Base-by-base conservation (phyloP, 208 protist species). In the Acanthamoeba culbertsoni region DNA sequence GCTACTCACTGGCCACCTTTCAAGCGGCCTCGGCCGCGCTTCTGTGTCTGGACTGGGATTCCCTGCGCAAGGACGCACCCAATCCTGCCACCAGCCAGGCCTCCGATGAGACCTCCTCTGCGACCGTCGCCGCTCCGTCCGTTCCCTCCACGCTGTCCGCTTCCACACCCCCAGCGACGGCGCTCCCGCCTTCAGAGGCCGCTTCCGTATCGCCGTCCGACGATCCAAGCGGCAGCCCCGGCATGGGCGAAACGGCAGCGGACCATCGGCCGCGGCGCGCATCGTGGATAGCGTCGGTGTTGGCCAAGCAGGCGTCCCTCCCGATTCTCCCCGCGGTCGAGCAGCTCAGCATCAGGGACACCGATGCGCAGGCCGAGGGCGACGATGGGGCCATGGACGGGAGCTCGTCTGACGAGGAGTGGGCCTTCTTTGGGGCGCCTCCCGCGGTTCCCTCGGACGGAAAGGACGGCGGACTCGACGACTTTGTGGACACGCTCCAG, bases 1-100 rank as follows among this genome's bases (percentile, higher is more conserved):
- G 79, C 79, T 89, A 89, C 16, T 89, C 79, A 3, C 37, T 89
- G 31, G 79, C 79, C 46, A 89, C 79, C 79, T 89, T 89, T 35
- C 79, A 89, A 23, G 79, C 79, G 33, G 79, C 79, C 79, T 89
- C 79, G 37, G 79, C 79, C 23, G 79, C 79, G 1, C 37, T 89
- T 3, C 37, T 65, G 20, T 89, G 79, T 26, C 37, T 89, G 14
- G 71, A 82, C 42, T 43, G 71, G 6, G 71, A 82, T 82, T 82
- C 71, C 26, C 71, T 82, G 71, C 37, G 71, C 26, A 82, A 82
- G 68, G 68, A 79, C 18, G 42, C 33, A 23, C 51, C 14, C 51
- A 23, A 59, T 59, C 16, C 14, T 59, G 51, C 23, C 51, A n/a
- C 51, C 68, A 43, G 18, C 23, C 23, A 5, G 10, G 43, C 28